Evolutionary conservation across 2,329 filamentous ascomycete genomes (phyloP).

Genomic region (Fusarium hainanense): DNA sequence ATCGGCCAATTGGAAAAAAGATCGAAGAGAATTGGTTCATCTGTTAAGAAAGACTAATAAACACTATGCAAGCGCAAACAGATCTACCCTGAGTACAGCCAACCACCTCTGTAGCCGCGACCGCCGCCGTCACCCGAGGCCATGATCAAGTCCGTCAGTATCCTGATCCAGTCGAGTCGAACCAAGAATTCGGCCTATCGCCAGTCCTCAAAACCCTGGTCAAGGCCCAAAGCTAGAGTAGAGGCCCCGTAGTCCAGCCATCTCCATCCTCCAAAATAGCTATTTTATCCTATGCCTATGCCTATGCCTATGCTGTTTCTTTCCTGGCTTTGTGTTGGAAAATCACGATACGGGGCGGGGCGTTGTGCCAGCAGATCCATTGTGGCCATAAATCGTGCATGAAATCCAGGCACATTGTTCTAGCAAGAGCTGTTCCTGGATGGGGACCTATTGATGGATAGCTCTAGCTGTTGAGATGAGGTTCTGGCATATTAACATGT

Average conservation of each 20-base stretch:
- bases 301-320: slow-evolving; percentile 16
- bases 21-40: background rate
- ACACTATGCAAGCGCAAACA: slow-evolving; percentile 28
- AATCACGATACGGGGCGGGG: slow-evolving; percentile 45
- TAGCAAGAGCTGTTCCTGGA: slow-evolving; percentile 28
- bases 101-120: slow-evolving; percentile 31
- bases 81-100: slow-evolving; percentile 17
- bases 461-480: slow-evolving; percentile 2
- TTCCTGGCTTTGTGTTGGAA: slow-evolving; percentile 31
- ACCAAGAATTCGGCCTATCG: slow-evolving; percentile 35
- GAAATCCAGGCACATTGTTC: slow-evolving; percentile 41
- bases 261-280: slow-evolving; percentile 31
- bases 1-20: slow-evolving; percentile 38
- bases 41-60: slow-evolving; percentile 16
- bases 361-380: slow-evolving; percentile 44
- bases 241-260: slow-evolving; percentile 38
- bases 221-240: slow-evolving; percentile 14
- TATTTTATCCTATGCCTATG: slow-evolving; percentile 8
- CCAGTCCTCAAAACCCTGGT: slow-evolving; percentile 24
- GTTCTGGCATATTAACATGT: background rate
- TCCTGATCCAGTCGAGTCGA: slow-evolving; percentile 31
- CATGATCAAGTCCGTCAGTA: slow-evolving; percentile 21
- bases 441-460: slow-evolving; percentile 5
- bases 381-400: slow-evolving; percentile 41
- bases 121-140: slow-evolving; percentile 29